These are phyloP conservation scores for Cicer yamashitae DNA, from an alignment of 306 rosid genomes.

Conservation along the genomic window DNA sequence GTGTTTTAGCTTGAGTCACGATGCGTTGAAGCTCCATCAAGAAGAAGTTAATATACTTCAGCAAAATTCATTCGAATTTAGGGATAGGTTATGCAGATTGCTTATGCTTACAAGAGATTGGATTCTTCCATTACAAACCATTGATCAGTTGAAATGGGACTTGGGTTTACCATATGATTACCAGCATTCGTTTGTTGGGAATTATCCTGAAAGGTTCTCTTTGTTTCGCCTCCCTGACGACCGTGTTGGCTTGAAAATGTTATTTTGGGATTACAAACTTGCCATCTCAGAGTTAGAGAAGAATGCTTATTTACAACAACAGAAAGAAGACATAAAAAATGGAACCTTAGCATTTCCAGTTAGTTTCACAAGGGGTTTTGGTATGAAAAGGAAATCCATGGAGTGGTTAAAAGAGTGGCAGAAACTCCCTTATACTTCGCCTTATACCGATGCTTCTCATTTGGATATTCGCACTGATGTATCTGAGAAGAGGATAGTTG, in stretches of 20 bases:
- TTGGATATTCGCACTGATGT: constrained; percentile 87
- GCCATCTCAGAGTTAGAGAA: constrained; percentile 72
- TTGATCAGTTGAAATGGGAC: constrained; percentile 93
- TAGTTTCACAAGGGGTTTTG: constrained; percentile 88
- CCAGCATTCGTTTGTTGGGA: constrained; percentile 58
- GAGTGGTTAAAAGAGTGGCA: constrained; percentile 95
- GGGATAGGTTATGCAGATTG: constrained; percentile 74
- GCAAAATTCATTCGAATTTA: constrained; percentile 56
- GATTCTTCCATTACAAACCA: constrained; percentile 81
- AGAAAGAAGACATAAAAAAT: constrained; percentile 56
- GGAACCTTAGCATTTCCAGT: constrained; percentile 76
- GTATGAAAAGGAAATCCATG: constrained; percentile 82
- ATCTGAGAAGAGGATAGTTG: constrained; percentile 91
- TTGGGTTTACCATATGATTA: constrained; percentile 88
- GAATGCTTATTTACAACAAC: constrained; percentile 62
- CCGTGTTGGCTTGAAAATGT: constrained; percentile 76
- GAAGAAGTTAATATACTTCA: constrained; percentile 52
- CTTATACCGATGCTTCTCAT: constrained; percentile 66
- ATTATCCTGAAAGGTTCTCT: constrained; percentile 61
- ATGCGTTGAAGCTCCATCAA: constrained; percentile 54
- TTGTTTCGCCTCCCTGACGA: constrained; percentile 64
- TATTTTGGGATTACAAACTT: constrained; percentile 70
- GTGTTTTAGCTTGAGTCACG: constrained; percentile 64
- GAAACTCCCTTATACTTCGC: constrained; percentile 85
- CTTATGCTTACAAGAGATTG: constrained; percentile 74